Conservation (phyloP, 2,329 filamentous ascomycete genomes). For the Penicillium sp. region DNA sequence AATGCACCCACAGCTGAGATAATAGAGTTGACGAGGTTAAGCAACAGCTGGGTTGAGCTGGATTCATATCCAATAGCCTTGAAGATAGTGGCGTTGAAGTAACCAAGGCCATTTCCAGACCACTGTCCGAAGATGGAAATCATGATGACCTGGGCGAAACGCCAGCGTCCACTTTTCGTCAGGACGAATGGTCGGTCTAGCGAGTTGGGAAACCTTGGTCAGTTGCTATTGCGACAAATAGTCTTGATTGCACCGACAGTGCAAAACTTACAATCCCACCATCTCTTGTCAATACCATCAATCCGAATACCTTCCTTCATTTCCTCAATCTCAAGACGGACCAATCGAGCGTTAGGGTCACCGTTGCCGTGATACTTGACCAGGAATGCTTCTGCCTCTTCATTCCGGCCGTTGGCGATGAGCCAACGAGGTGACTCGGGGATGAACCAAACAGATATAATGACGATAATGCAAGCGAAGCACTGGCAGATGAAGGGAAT, state of each 20-base stretch:
- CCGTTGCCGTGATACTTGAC: conserved; percentile 24
- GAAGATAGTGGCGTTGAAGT: conserved; percentile 46
- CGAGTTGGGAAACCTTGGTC: background rate
- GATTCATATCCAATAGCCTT: conserved; percentile 23
- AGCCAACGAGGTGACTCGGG: conserved; percentile 56
- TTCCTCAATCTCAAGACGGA: conserved; percentile 23
- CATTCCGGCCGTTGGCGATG: conserved; percentile 19
- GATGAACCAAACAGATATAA: conserved; percentile 53
- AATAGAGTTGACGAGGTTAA: conserved; percentile 43
- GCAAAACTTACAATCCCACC: conserved; percentile 40
- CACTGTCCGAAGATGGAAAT: conserved; percentile 47
- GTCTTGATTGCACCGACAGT: background rate
- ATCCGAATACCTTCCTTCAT: conserved; percentile 34
- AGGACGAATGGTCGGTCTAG: conserved; percentile 40
- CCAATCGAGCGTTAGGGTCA: conserved; percentile 20
- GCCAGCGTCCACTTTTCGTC: conserved; percentile 42
- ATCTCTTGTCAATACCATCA: conserved; percentile 43
- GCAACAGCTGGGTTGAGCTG: conserved; percentile 35
- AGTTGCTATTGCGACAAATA: background rate
- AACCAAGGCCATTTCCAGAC: conserved; percentile 45
- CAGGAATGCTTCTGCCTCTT: conserved; percentile 19
- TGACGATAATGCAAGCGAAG: conserved; percentile 49
- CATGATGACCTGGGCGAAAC: conserved; percentile 44
- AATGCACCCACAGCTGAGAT: conserved; percentile 42
- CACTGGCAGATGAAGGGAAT: conserved; percentile 61